Evolutionary conservation across 2,329 filamentous ascomycete genomes (phyloP).

Genomic region (Trichocomaceae sp.): DNA sequence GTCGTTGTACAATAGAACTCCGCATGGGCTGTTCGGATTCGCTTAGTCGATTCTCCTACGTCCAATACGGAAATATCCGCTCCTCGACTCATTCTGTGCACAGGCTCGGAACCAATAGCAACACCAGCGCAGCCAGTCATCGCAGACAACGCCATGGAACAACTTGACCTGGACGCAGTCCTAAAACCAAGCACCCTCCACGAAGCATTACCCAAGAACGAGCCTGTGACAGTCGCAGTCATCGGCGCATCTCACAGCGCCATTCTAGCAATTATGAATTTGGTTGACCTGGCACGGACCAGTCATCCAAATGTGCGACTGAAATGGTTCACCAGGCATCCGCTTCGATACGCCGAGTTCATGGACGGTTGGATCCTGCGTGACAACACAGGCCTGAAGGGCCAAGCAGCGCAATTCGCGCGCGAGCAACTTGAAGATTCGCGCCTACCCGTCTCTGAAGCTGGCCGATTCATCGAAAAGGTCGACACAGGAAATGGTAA

Average conservation of each 20-base stretch:
- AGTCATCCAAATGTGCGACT: constrained; percentile 50
- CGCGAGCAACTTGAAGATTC: constrained; percentile 52
- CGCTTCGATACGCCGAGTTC: constrained; percentile 55
- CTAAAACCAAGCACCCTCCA: constrained; percentile 49
- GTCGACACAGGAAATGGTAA: constrained; percentile 38
- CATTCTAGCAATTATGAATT: constrained; percentile 56
- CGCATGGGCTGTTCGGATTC: constrained; percentile 30
- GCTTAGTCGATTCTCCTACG: constrained; percentile 23
- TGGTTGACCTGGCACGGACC: constrained; percentile 47
- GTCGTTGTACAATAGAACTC: constrained; percentile 17
- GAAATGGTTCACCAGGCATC: constrained; percentile 58
- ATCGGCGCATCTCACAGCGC: constrained; percentile 59
- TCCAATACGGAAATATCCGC: constrained; percentile 31
- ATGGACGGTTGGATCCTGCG: constrained; percentile 57
- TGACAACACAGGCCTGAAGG: constrained; percentile 61
- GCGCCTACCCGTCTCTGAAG: constrained; percentile 40
- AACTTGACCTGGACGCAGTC: constrained; percentile 50
- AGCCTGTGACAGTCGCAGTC: constrained; percentile 45
- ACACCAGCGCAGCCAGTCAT: constrained; percentile 33
- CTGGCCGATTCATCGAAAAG: constrained; percentile 43
- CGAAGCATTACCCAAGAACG: constrained; percentile 32
- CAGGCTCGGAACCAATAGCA: constrained; percentile 48
- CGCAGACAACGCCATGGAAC: constrained; percentile 33
- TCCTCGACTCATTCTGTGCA: constrained; percentile 51
- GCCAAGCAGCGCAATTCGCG: constrained; percentile 54